A percentile compares a stretch with the other conserved stretches of the same genome.
Evolutionary conservation across 2,329 filamentous ascomycete genomes (phyloP).

Genomic region (Tolypocladium nubicola): DNA sequence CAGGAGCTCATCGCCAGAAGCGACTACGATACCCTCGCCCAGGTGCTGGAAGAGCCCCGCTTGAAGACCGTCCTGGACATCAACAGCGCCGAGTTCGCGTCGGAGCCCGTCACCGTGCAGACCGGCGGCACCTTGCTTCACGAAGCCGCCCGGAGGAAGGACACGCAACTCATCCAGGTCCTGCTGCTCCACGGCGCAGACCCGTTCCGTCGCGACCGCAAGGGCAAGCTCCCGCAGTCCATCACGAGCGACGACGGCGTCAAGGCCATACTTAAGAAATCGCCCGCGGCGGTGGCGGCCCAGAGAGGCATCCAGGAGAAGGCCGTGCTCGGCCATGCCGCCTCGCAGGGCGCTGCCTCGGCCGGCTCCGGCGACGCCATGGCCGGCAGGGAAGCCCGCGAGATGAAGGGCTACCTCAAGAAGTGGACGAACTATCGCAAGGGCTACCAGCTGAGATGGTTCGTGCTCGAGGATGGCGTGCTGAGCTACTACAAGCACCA

Average conservation of each 20-base stretch:
- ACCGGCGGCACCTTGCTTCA: slow-evolving; percentile 87
- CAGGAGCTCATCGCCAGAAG: slow-evolving; percentile 64
- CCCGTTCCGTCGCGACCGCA: slow-evolving; percentile 88
- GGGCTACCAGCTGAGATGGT: slow-evolving; percentile 95
- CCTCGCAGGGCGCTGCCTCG: slow-evolving; percentile 42
- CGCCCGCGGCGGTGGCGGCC: slow-evolving; percentile 85
- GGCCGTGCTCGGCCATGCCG: slow-evolving; percentile 73
- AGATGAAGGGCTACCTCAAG: slow-evolving; percentile 98
- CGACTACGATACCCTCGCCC: slow-evolving; percentile 69
- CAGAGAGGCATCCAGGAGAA: slow-evolving; percentile 96
- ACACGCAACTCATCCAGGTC: slow-evolving; percentile 79
- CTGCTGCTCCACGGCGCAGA: slow-evolving; percentile 90
- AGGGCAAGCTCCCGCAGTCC: slow-evolving; percentile 90
- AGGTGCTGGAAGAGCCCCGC: slow-evolving; percentile 72
- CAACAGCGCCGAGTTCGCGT: slow-evolving; percentile 81
- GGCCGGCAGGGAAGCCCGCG: slow-evolving; percentile 75
- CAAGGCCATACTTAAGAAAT: slow-evolving; percentile 80
- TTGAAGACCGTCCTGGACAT: slow-evolving; percentile 84
- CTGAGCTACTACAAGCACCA: slow-evolving; percentile 99
- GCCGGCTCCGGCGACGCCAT: slow-evolving; percentile 47
- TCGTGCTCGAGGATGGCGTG: slow-evolving; percentile 93
- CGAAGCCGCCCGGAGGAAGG: slow-evolving; percentile 81
- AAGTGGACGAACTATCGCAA: slow-evolving; percentile 99
- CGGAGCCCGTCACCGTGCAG: slow-evolving; percentile 66
- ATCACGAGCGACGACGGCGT: slow-evolving; percentile 92